Base-by-base conservation (phyloP, 179 eudicot genomes). In the Beta macrorhiza region DNA sequence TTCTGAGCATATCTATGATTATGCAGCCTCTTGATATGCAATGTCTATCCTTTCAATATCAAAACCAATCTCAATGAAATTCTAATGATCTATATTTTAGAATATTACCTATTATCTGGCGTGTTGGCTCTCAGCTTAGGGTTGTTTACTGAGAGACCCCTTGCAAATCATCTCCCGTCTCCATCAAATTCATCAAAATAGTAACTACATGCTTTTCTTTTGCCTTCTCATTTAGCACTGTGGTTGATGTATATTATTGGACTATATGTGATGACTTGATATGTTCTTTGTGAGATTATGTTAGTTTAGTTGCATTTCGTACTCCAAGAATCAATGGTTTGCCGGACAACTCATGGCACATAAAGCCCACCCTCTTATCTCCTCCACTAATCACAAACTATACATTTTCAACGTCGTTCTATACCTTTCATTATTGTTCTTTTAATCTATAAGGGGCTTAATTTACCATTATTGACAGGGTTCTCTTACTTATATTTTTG, bases 151-250 rank as follows among this genome's bases (percentile, higher is more conserved):
- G 53, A 42, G 73, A 69, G 5, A 45, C 73, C 9, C 25, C 12
- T 69, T 69, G 73, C 7, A 15, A 44, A 42, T 44, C n/a, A 37
- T 44, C 22, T 67, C 17, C 22, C 16, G 2, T 13, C 22, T 44
- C 72, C n/a, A 67, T 37, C 49, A 61, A 76, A 17, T 25, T 47
- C 44, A 20, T 64, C 52, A 78, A 52, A 37, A 47, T 12, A 78
- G 42, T 42, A 10, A 49, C 20, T 19, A 67, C 45, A 29, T 78
- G 17, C 65, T 76, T 74, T 44, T 45, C 12, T 5, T 2, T 77
- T 77, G 70, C 42, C 42, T 65, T 37, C 7, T 12, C 16, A 22
- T 62, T 20, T 11, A 37, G 12, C 45, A 47, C 25, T n/a, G 45
- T 47, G 12, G 14, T 65, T 65, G 12, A 5, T 25, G 44, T 71